A percentile compares a stretch with the other conserved stretches of the same genome.
These are phyloP conservation scores for Leucoagaricus sp. DNA, from an alignment of 1,284 basidiomycete genomes.

Conservation along the genomic window DNA sequence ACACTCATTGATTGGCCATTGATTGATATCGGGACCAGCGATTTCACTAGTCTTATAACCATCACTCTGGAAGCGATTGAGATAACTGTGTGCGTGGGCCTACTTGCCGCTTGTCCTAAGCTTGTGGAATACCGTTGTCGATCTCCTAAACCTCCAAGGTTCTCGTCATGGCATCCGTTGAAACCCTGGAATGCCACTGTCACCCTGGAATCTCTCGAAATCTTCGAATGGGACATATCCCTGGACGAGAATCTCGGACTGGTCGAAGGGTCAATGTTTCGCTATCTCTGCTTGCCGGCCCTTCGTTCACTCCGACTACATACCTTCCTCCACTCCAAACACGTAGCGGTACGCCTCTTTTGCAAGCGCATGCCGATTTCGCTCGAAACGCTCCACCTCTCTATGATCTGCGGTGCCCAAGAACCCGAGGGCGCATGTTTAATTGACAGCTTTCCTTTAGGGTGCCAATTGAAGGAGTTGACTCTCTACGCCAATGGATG, in stretches of 20 bases:
- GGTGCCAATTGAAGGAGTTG: background rate
- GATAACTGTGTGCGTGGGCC: background rate
- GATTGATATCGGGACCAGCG: background rate
- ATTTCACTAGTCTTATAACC: background rate
- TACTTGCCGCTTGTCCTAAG: constrained; percentile 1
- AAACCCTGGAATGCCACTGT: background rate
- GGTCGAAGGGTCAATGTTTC: background rate
- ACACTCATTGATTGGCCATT: background rate
- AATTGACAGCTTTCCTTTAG: background rate
- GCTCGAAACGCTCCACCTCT: background rate
- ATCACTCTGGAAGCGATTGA: constrained; percentile 2
- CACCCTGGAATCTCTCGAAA: background rate
- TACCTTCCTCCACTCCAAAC: background rate
- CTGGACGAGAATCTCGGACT: background rate
- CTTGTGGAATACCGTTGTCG: background rate
- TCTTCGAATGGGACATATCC: background rate
- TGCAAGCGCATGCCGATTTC: background rate
- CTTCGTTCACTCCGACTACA: background rate
- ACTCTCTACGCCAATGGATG: background rate
- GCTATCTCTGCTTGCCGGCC: background rate
- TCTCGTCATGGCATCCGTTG: background rate
- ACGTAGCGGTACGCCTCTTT: background rate
- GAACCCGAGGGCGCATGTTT: background rate
- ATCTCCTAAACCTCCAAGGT: background rate
- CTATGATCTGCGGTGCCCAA: background rate